These are phyloP conservation scores for Bruguiera parviflora DNA, from an alignment of 345 rosid species.

Conservation along the genomic window DNA sequence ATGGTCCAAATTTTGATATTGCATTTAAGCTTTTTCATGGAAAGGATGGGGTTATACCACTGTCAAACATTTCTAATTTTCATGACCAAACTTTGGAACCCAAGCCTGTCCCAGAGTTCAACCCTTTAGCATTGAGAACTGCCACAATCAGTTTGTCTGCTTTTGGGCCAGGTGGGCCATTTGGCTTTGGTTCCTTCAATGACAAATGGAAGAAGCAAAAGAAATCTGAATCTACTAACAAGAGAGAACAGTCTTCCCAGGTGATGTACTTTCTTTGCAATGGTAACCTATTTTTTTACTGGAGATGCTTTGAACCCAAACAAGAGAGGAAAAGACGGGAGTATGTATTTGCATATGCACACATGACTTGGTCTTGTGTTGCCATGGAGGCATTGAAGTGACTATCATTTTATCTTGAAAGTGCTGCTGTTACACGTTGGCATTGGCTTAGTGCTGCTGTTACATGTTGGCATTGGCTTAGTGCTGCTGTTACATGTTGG, in stretches of 20 bases:
- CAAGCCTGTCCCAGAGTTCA: constrained; percentile 52
- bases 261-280: constrained; percentile 26
- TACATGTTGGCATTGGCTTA: too few species aligned
- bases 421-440: too few species aligned
- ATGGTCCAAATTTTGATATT: constrained; percentile 65
- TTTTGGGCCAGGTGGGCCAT: constrained; percentile 73
- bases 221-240: constrained; percentile 50
- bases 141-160: constrained; percentile 83
- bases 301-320: background rate
- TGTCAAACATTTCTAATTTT: constrained; percentile 39
- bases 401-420: too few species aligned
- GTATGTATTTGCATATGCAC: too few species aligned
- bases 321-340: background rate
- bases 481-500: too few species aligned
- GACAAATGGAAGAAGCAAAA: constrained; percentile 68
- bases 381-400: background rate
- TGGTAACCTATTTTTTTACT: background rate
- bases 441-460: too few species aligned
- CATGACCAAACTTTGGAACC: constrained; percentile 20
- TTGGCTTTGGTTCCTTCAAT: constrained; percentile 60
- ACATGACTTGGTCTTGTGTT: background rate
- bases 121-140: constrained; percentile 61
- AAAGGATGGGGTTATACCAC: constrained; percentile 78
- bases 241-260: constrained; percentile 51
- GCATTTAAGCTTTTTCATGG: constrained; percentile 87